These are phyloP conservation scores for Penicillium argentinense DNA, from an alignment of 495 filamentous ascomycete species.

Conservation along the genomic window DNA sequence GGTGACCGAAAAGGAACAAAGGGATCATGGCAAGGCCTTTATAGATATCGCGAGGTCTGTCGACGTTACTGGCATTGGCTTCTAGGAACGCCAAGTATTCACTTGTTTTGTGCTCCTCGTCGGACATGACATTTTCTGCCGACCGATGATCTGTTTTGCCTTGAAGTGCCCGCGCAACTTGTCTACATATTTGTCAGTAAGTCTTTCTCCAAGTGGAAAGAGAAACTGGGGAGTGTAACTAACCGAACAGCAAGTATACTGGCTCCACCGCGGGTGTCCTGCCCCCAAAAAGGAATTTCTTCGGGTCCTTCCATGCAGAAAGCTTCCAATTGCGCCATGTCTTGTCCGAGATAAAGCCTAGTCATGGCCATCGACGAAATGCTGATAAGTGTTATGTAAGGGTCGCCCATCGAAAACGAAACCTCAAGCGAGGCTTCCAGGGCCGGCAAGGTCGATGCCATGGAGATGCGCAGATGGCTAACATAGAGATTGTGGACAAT, in stretches of 20 bases:
- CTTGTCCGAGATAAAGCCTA: slow-evolving; percentile 71
- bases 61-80: slow-evolving; percentile 49
- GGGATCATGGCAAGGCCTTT: slow-evolving; percentile 69
- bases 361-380: slow-evolving; percentile 70
- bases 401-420: slow-evolving; percentile 70
- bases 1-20: slow-evolving; percentile 74
- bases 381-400: slow-evolving; percentile 71
- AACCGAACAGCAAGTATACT: slow-evolving; percentile 62
- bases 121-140: slow-evolving; percentile 63
- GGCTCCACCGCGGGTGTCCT: slow-evolving; percentile 77
- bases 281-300: slow-evolving; percentile 71
- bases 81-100: slow-evolving; percentile 62
- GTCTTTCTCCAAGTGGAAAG: neutral
- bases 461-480: slow-evolving; percentile 65
- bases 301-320: slow-evolving; percentile 73
- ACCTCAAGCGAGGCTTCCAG: slow-evolving; percentile 70
- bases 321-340: slow-evolving; percentile 71
- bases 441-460: slow-evolving; percentile 57
- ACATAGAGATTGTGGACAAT: slow-evolving; percentile 74
- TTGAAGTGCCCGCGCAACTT: slow-evolving; percentile 76
- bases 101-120: slow-evolving; percentile 63
- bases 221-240: slow-evolving; percentile 6
- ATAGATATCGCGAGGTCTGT: slow-evolving; percentile 69
- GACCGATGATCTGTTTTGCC: slow-evolving; percentile 69
- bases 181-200: slow-evolving; percentile 38